Conservation (phyloP, 2,329 filamentous ascomycete species). For the Fusarium sp. region DNA sequence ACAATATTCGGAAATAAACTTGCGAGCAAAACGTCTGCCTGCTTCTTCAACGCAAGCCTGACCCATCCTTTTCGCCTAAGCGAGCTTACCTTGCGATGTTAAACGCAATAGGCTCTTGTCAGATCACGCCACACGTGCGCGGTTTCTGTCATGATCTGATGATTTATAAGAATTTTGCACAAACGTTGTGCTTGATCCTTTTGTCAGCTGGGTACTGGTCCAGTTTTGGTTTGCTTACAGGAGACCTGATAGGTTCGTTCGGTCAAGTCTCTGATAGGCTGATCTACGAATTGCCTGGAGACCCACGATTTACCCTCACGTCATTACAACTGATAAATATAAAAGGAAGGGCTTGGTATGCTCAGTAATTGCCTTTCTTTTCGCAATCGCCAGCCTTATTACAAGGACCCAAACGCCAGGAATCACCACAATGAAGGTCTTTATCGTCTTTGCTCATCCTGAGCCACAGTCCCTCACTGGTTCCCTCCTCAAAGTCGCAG, state of each 20-base stretch:
- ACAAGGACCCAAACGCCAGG: fast-evolving
- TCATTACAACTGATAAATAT: neutral
- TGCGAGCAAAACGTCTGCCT: neutral
- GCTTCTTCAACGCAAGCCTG: neutral
- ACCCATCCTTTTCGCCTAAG: neutral
- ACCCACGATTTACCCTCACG: neutral
- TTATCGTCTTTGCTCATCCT: constrained; percentile 27
- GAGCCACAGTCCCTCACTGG: constrained; percentile 23
- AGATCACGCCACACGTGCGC: neutral
- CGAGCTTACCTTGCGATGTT: neutral
- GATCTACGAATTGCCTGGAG: neutral
- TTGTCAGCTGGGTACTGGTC: neutral
- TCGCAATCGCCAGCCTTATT: neutral
- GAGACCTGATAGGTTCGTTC: neutral
- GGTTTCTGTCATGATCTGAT: neutral
- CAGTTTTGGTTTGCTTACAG: neutral
- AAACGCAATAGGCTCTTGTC: neutral
- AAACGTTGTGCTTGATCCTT: neutral
- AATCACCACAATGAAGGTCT: constrained; percentile 5
- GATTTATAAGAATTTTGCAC: neutral
- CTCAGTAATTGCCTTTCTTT: fast-evolving
- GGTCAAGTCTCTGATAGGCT: neutral
- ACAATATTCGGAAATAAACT: neutral
- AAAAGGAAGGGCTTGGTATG: neutral
- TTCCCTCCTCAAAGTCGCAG: constrained; percentile 8